Evolutionary conservation across 2,329 filamentous ascomycete genomes (phyloP).

Genomic region (Trichoderma koningiopsis): DNA sequence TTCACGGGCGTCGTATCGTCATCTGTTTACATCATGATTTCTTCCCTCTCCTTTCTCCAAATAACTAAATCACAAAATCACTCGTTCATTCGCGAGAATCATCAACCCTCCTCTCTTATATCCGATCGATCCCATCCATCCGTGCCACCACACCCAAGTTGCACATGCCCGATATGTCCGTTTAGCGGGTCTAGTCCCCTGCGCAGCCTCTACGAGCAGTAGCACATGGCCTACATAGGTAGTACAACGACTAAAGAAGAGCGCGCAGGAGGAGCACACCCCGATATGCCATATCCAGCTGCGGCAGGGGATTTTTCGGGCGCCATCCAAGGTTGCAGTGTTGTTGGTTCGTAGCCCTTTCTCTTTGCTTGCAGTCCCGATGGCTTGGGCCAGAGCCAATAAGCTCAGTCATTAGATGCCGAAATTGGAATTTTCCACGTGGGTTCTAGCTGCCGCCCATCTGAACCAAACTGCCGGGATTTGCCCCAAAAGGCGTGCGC

Average conservation of each 20-base stretch:
- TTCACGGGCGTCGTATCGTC: not conserved
- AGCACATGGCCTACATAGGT: not conserved
- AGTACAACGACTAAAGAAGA: not conserved
- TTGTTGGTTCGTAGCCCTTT: not conserved
- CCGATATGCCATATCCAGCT: not conserved
- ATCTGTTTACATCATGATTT: not conserved
- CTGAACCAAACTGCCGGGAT: not conserved
- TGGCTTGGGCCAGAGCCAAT: slow-evolving; percentile 1
- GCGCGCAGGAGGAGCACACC: not conserved
- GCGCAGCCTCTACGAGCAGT: not conserved
- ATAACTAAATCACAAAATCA: not conserved
- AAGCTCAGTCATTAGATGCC: not conserved
- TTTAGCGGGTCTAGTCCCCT: not conserved
- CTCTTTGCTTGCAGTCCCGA: not conserved
- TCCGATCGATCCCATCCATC: not conserved
- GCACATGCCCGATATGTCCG: not conserved
- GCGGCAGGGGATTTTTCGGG: not conserved
- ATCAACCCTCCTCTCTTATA: not conserved
- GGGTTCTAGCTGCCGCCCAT: not conserved
- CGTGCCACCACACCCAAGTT: not conserved
- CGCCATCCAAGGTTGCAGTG: not conserved
- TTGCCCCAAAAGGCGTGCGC: not conserved
- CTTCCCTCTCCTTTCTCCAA: not conserved
- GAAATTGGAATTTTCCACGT: slow-evolving; percentile 1
- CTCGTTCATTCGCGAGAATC: not conserved